These are phyloP conservation scores for Colletotrichum lentis DNA, from an alignment of 2,329 filamentous ascomycete genomes.

Conservation along the genomic window DNA sequence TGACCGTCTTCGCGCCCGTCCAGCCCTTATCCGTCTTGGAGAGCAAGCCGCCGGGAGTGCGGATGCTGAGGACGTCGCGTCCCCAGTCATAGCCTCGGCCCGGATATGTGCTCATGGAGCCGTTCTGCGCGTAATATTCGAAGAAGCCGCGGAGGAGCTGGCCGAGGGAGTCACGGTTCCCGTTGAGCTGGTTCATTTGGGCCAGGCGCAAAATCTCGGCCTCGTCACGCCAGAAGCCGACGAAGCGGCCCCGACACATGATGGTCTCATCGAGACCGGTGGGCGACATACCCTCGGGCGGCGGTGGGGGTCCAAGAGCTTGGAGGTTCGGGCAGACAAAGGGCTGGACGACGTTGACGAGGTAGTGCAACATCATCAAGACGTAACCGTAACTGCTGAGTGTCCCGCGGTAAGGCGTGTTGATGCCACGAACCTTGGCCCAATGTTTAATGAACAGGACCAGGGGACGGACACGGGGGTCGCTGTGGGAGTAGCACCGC, in stretches of 20 bases:
- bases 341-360: constrained; percentile 81
- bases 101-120: constrained; percentile 59
- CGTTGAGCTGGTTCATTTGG: constrained; percentile 64
- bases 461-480: constrained; percentile 78
- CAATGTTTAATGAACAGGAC: constrained; percentile 90
- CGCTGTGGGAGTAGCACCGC: constrained; percentile 82
- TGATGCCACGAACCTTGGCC: constrained; percentile 86
- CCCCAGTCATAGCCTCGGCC: constrained; percentile 79
- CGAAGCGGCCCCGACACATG: constrained; percentile 69
- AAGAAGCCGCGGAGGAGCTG: constrained; percentile 84
- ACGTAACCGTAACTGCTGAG: constrained; percentile 92
- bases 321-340: constrained; percentile 89
- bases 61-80: constrained; percentile 79
- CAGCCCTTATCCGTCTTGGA: constrained; percentile 83
- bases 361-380: constrained; percentile 89
- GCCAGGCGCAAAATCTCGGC: constrained; percentile 71
- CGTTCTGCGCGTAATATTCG: constrained; percentile 78
- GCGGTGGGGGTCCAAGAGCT: constrained; percentile 57
- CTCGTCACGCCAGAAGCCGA: constrained; percentile 83
- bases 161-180: constrained; percentile 75
- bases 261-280: constrained; percentile 51
- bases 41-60: constrained; percentile 73
- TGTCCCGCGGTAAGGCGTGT: constrained; percentile 85
- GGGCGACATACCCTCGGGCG: constrained; percentile 43
- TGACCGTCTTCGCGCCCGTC: constrained; percentile 79